Conservation (phyloP, 371 early-diverging fungal genomes). For the Parasitella parasitica region DNA sequence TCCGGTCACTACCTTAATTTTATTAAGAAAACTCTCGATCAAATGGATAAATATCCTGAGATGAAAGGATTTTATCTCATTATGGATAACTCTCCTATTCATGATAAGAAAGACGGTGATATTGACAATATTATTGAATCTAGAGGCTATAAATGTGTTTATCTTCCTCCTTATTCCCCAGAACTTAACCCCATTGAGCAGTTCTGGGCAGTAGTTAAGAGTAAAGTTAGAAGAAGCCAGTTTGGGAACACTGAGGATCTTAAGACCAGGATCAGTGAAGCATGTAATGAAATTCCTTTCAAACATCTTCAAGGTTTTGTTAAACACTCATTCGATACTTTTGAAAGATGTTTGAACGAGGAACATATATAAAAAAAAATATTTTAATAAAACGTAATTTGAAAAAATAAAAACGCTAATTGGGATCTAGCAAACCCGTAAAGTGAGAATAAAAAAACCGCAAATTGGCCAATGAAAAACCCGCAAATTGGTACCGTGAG, state of each 20-base stretch:
- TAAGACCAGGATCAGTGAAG: constrained; percentile 2
- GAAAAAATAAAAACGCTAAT: too few relatives aligned
- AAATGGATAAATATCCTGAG: constrained; percentile 15
- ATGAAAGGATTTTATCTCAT: constrained; percentile 17
- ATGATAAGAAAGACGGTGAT: background rate
- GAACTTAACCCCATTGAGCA: constrained; percentile 4
- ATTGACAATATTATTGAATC: background rate
- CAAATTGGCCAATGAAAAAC: too few relatives aligned
- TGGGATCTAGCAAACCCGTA: too few relatives aligned
- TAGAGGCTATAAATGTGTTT: constrained; percentile 6
- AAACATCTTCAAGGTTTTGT: background rate
- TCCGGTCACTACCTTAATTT: constrained; percentile 14
- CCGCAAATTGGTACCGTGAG: too few relatives aligned
- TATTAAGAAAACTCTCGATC: constrained; percentile 12
- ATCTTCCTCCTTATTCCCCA: background rate
- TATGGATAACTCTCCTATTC: constrained; percentile 15
- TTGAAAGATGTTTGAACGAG: constrained; percentile 6
- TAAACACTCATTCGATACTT: constrained; percentile 1
- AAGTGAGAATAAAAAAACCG: too few relatives aligned
- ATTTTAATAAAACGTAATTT: too few relatives aligned
- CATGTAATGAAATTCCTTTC: background rate
- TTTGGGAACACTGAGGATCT: background rate
- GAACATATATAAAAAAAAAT: too few relatives aligned
- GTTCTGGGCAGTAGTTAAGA: constrained; percentile 11
- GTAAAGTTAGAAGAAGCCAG: background rate